Conservation (phyloP, 495 filamentous ascomycete species). For the Xylaria bambusicola region DNA sequence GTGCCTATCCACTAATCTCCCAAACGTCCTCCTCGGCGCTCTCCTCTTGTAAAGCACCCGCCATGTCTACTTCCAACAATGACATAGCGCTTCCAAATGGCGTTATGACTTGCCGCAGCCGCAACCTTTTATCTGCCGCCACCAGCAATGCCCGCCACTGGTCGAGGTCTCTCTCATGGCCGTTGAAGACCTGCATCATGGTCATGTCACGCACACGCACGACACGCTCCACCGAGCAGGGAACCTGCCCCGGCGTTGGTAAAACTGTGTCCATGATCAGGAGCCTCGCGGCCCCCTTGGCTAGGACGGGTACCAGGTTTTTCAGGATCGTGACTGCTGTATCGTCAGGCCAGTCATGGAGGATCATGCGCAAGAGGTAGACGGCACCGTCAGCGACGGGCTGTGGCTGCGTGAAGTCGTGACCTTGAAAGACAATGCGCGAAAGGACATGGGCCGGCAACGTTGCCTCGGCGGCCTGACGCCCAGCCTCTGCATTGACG, state of each 20-base stretch:
- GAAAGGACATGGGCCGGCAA: background rate
- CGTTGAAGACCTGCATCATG: slow-evolving; percentile 46
- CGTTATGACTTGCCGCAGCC: background rate
- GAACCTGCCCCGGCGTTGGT: slow-evolving; percentile 37
- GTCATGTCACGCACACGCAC: slow-evolving; percentile 39
- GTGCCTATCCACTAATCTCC: background rate
- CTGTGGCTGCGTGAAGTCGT: slow-evolving; percentile 54
- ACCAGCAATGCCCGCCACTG: slow-evolving; percentile 30
- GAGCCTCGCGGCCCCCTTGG: slow-evolving; percentile 18
- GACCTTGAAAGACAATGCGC: slow-evolving; percentile 40
- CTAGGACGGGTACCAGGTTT: slow-evolving; percentile 37
- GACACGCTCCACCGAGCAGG: slow-evolving; percentile 29
- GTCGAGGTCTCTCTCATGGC: slow-evolving; percentile 40
- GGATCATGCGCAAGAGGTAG: slow-evolving; percentile 52
- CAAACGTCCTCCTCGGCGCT: background rate
- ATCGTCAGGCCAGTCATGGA: slow-evolving; percentile 50
- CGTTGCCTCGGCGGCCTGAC: background rate
- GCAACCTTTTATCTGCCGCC: slow-evolving; percentile 24
- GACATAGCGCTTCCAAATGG: slow-evolving; percentile 2
- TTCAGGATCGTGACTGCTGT: slow-evolving; percentile 43
- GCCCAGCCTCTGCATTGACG: background rate
- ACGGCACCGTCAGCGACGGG: slow-evolving; percentile 44
- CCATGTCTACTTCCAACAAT: slow-evolving; percentile 6
- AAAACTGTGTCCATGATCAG: slow-evolving; percentile 47
- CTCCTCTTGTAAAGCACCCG: background rate